A percentile compares a stretch with the other conserved stretches of the same genome.
These are phyloP conservation scores for Pleurotus citrinopileatus DNA, from an alignment of 768 basidiomycete species.

Conservation along the genomic window DNA sequence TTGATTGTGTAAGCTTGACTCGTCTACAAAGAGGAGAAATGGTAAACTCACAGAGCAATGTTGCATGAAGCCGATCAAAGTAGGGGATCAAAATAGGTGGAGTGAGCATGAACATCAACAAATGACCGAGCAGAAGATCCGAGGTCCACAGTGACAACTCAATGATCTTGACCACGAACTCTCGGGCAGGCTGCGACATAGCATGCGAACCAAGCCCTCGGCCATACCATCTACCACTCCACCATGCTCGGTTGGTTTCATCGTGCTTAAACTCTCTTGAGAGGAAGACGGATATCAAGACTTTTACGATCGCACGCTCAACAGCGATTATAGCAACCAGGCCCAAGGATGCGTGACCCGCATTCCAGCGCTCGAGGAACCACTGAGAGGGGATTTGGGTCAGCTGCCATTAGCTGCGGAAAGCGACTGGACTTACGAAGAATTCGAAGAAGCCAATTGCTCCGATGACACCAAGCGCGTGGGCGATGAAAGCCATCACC, in stretches of 20 bases:
- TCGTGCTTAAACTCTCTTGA: conserved; percentile 99
- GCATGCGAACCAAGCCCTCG: conserved; percentile 87
- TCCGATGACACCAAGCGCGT: conserved; percentile 77
- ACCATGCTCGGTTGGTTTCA: conserved; percentile 98
- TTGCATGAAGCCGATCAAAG: conserved; percentile 89
- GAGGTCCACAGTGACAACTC: conserved; percentile 95
- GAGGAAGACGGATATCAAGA: conserved; percentile 90
- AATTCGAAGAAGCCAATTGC: conserved; percentile 96
- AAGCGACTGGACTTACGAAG: conserved; percentile 53
- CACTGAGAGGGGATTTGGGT: conserved; percentile 50
- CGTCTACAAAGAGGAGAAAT: not conserved
- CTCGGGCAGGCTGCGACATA: conserved; percentile 97
- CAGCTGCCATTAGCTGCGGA: conserved; percentile 10
- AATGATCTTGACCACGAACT: conserved; percentile 97
- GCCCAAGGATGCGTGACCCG: conserved; percentile 90
- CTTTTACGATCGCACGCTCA: conserved; percentile 91
- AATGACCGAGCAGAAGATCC: conserved; percentile 84
- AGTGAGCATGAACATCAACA: conserved; percentile 88
- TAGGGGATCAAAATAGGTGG: conserved; percentile 89
- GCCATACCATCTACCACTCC: conserved; percentile 98
- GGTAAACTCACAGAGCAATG: conserved; percentile 72
- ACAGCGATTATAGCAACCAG: conserved; percentile 89
- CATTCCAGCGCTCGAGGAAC: conserved; percentile 92
- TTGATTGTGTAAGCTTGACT: conserved; percentile 17
- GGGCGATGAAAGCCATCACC: conserved; percentile 88